Evolutionary conservation across 805 yeast species (phyloP).

Genomic region (Kazachstania bromeliacearum): DNA sequence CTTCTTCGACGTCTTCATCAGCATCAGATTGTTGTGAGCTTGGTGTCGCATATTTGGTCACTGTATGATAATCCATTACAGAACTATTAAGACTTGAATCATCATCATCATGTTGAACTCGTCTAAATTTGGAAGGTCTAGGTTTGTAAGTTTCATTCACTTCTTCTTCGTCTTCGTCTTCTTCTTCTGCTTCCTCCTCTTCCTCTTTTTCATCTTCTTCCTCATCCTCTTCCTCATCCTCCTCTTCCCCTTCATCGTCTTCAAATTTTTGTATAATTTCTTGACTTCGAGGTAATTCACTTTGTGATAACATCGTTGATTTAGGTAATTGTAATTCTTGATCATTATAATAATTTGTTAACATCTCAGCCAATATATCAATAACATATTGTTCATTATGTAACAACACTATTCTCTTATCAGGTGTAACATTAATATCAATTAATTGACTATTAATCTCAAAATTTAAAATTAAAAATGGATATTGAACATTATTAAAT

Average conservation of each 20-base stretch:
- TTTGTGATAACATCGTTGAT: not conserved
- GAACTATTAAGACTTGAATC: no score
- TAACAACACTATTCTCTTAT: slow-evolving; percentile 63
- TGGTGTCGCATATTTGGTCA: no score
- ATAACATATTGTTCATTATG: slow-evolving; percentile 56
- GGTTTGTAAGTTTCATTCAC: not conserved
- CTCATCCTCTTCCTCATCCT: not conserved
- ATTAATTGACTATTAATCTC: slow-evolving; percentile 39
- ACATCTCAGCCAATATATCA: slow-evolving; percentile 43
- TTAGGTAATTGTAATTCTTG: slow-evolving; percentile 29
- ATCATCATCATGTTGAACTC: no score
- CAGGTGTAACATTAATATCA: slow-evolving; percentile 92
- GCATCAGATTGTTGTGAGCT: no score
- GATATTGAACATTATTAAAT: slow-evolving; percentile 65
- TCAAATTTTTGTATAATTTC: slow-evolving; percentile 3
- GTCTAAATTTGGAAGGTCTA: no score
- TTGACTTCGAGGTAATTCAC: slow-evolving; percentile 2
- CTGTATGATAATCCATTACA: no score
- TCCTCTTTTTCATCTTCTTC: not conserved
- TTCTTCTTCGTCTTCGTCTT: slow-evolving; percentile 1
- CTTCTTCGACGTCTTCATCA: no score
- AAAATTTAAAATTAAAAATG: slow-evolving; percentile 58
- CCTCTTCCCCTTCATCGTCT: not conserved
- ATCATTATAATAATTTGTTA: slow-evolving; percentile 39
- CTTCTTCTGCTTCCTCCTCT: not conserved